Evolutionary conservation across 2,329 filamentous ascomycete species (phyloP).

Genomic region (Intubia oerlemansii): DNA sequence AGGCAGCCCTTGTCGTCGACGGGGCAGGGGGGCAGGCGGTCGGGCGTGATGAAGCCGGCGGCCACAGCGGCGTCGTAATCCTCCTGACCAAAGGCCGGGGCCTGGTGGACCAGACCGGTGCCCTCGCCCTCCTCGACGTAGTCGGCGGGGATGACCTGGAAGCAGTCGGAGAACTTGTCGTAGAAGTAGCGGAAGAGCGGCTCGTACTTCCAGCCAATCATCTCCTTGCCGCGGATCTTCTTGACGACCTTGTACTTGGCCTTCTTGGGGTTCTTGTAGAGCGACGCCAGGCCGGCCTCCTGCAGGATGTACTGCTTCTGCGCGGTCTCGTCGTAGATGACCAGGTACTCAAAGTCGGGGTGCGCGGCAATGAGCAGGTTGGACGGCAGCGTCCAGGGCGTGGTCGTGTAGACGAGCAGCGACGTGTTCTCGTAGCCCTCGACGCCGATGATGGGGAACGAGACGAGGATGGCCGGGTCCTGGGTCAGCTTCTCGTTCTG

Average conservation of each 20-base stretch:
- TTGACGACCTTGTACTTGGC: conserved; percentile 74
- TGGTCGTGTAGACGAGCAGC: conserved; percentile 75
- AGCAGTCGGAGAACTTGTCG: conserved; percentile 70
- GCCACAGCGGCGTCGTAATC: conserved; percentile 74
- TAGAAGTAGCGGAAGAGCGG: conserved; percentile 82
- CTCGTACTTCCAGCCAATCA: conserved; percentile 76
- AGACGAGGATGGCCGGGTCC: conserved; percentile 74
- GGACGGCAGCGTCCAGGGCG: conserved; percentile 63
- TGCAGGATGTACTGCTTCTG: conserved; percentile 72
- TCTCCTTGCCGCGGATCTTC: conserved; percentile 61
- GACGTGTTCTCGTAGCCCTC: conserved; percentile 55
- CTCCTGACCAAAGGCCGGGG: conserved; percentile 86
- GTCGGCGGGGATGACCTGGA: conserved; percentile 59
- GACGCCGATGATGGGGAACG: conserved; percentile 65
- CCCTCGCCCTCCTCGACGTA: conserved; percentile 83
- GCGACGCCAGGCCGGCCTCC: conserved; percentile 56
- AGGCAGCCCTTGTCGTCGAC: conserved; percentile 70
- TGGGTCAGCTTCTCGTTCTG: conserved; percentile 90
- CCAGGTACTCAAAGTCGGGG: conserved; percentile 62
- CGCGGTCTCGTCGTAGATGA: conserved; percentile 64
- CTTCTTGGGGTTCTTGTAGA: conserved; percentile 93
- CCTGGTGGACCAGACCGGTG: conserved; percentile 85
- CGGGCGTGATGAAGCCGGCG: conserved; percentile 55
- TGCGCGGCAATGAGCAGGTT: conserved; percentile 51
- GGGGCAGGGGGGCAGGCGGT: conserved; percentile 67